Percentiles rank a stretch among this genome's conserved stretches.
phyloP scores from a whole-genome alignment of 1,139 yeast genomes.

The Zygoascus sp. region DNA sequence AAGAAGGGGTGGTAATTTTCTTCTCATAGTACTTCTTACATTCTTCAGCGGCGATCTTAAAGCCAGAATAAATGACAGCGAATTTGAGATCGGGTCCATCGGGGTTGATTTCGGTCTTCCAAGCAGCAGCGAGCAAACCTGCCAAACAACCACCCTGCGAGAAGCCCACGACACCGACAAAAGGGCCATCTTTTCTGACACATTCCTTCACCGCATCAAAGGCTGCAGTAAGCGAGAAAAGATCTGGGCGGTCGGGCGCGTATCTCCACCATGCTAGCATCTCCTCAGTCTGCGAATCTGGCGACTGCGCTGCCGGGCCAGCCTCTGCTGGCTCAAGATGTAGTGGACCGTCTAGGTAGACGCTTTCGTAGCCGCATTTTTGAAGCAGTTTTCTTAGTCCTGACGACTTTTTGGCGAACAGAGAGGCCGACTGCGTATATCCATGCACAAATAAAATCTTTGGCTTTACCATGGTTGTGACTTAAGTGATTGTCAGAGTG shows the following conservation, averaged over 20 bases:
- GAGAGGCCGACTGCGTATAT: constrained; percentile 58
- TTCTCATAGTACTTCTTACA: constrained; percentile 48
- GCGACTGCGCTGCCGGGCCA: constrained; percentile 43
- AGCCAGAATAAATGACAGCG: constrained; percentile 74
- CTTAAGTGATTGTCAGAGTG: constrained; percentile 24
- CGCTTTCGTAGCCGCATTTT: constrained; percentile 62
- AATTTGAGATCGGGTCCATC: constrained; percentile 54
- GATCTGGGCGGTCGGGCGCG: constrained; percentile 39
- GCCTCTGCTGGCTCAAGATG: constrained; percentile 65
- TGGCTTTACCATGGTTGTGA: constrained; percentile 2
- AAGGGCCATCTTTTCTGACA: constrained; percentile 73
- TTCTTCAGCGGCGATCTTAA: constrained; percentile 52
- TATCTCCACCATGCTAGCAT: constrained; percentile 45
- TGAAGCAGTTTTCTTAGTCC: constrained; percentile 70
- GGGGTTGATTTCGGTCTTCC: constrained; percentile 26
- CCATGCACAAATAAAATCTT: constrained; percentile 52
- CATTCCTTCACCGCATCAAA: constrained; percentile 50
- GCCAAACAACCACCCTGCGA: constrained; percentile 93
- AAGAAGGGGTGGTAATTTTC: constrained; percentile 49
- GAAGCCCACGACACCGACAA: constrained; percentile 82
- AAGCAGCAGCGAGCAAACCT: constrained; percentile 33
- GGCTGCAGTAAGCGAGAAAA: constrained; percentile 42
- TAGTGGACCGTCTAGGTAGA: constrained; percentile 75
- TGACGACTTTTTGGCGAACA: constrained; percentile 73
- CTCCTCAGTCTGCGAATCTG: constrained; percentile 37